phyloP scores from a whole-genome alignment of 2,329 filamentous ascomycete species.

The Colletotrichum cuscutae region DNA sequence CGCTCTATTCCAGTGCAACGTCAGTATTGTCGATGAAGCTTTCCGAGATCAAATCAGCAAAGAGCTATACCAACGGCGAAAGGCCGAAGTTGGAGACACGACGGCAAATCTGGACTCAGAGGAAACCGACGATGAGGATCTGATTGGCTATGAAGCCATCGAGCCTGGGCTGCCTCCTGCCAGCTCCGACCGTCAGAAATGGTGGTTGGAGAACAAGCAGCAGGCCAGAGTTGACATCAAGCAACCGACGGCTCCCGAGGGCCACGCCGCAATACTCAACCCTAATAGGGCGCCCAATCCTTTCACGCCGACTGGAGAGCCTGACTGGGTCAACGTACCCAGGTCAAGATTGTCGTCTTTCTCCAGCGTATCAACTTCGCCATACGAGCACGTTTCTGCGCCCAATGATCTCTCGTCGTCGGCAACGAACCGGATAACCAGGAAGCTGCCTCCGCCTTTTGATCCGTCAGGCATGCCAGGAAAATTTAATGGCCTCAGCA shows the following conservation, averaged over 20 bases:
- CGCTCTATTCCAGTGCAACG: slow-evolving; percentile 84
- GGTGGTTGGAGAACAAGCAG: slow-evolving; percentile 77
- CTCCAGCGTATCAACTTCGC: slow-evolving; percentile 68
- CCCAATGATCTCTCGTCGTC: slow-evolving; percentile 58
- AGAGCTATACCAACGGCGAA: slow-evolving; percentile 78
- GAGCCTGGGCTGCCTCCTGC: slow-evolving; percentile 79
- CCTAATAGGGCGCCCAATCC: slow-evolving; percentile 82
- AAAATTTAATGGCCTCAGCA: slow-evolving; percentile 55
- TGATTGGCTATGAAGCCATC: slow-evolving; percentile 84
- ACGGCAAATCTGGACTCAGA: slow-evolving; percentile 65
- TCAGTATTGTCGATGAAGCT: slow-evolving; percentile 82
- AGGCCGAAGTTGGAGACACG: slow-evolving; percentile 72
- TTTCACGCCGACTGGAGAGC: slow-evolving; percentile 77
- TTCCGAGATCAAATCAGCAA: slow-evolving; percentile 78
- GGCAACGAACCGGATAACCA: slow-evolving; percentile 54
- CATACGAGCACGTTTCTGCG: slow-evolving; percentile 67
- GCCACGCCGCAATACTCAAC: slow-evolving; percentile 73
- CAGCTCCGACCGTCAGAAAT: slow-evolving; percentile 75
- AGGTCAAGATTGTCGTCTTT: slow-evolving; percentile 63
- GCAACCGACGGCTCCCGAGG: slow-evolving; percentile 65
- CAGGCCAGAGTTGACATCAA: slow-evolving; percentile 79
- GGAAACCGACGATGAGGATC: slow-evolving; percentile 80
- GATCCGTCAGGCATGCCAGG: slow-evolving; percentile 58
- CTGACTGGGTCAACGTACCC: slow-evolving; percentile 83
- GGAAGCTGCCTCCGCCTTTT: slow-evolving; percentile 63